phyloP scores from a whole-genome alignment of 768 basidiomycete species.

The Collybia sordida region DNA sequence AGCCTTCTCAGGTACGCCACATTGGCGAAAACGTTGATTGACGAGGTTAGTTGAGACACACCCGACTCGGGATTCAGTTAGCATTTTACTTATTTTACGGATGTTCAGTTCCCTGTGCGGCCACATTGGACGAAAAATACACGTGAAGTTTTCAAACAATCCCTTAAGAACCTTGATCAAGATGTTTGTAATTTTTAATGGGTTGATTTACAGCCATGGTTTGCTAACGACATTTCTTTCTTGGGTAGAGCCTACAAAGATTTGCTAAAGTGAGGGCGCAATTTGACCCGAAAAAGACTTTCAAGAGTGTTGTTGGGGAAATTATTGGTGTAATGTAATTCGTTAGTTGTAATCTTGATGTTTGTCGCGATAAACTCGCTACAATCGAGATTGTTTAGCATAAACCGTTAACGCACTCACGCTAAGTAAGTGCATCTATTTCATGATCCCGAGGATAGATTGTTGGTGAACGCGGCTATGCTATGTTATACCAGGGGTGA shows the following conservation, averaged over 20 bases:
- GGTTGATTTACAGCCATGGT: neutral
- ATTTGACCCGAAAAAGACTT: conserved; percentile 33
- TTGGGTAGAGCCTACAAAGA: conserved; percentile 23
- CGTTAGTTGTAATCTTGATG: neutral
- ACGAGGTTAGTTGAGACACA: conserved; percentile 23
- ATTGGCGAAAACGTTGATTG: conserved; percentile 26
- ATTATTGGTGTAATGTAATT: conserved; percentile 32
- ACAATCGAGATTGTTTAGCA: too few relatives aligned
- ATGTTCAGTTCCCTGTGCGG: conserved; percentile 29
- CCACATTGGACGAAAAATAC: conserved; percentile 39
- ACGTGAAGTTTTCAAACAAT: conserved; percentile 23
- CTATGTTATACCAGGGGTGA: too few relatives aligned
- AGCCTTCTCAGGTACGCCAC: conserved; percentile 12
- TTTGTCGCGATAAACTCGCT: too few relatives aligned
- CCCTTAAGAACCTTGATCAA: conserved; percentile 29
- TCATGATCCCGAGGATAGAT: too few relatives aligned
- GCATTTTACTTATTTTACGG: conserved; percentile 1
- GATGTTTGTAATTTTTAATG: conserved; percentile 22
- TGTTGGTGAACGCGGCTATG: too few relatives aligned
- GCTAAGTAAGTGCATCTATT: too few relatives aligned
- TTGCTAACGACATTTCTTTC: neutral
- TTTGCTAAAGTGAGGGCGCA: conserved; percentile 29
- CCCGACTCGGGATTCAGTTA: neutral
- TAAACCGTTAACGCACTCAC: too few relatives aligned
- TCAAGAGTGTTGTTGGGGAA: conserved; percentile 33